Conservation (phyloP, 75 land plant species). For the Picea glauca region DNA sequence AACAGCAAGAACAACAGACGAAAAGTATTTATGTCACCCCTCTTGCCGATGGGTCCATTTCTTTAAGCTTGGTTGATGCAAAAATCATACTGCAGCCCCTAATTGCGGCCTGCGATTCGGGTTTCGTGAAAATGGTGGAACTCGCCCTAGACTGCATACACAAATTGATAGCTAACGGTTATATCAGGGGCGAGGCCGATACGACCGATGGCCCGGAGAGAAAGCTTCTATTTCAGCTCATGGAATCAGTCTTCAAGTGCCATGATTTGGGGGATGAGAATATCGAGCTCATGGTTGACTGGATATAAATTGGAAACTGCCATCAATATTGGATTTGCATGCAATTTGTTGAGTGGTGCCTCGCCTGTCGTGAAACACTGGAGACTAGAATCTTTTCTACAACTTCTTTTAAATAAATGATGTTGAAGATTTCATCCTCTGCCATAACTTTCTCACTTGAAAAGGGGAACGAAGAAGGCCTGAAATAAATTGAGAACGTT, state of each 20-base stretch:
- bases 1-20: neutral
- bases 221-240: slow-evolving; percentile 48
- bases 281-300: slow-evolving; percentile 76
- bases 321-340: too few relatives aligned
- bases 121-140: slow-evolving; percentile 64
- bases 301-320: too few relatives aligned
- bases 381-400: too few relatives aligned
- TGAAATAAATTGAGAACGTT: too few relatives aligned
- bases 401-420: too few relatives aligned
- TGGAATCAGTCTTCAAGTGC: slow-evolving; percentile 79
- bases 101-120: slow-evolving; percentile 60
- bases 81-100: slow-evolving; percentile 71
- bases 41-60: slow-evolving; percentile 46
- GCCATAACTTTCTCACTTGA: too few relatives aligned
- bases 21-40: neutral
- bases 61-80: slow-evolving; percentile 57
- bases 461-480: too few relatives aligned
- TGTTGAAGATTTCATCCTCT: too few relatives aligned
- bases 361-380: too few relatives aligned
- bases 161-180: slow-evolving; percentile 40
- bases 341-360: too few relatives aligned
- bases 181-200: slow-evolving; percentile 81
- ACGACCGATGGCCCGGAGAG: slow-evolving; percentile 47
- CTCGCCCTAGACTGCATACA: slow-evolving; percentile 84
- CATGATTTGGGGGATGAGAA: slow-evolving; percentile 70